Conservation (phyloP, 1,284 basidiomycete species). For the Pyrrhoderma lamaoense region DNA sequence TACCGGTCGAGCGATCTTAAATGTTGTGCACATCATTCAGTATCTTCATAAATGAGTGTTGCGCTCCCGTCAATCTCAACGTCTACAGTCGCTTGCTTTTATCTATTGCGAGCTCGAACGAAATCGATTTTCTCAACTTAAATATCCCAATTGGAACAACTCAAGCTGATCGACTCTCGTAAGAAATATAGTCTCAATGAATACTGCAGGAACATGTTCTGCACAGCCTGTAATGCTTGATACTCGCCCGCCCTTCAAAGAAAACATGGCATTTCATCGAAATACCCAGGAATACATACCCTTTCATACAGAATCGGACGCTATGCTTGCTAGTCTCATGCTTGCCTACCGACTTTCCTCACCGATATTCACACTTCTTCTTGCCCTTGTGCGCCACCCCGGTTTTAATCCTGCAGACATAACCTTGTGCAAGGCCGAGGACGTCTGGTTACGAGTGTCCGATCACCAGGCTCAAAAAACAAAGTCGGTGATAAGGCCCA, state of each 20-base stretch:
- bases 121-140: too few relatives aligned
- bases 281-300: constrained; percentile 17
- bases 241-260: constrained; percentile 16
- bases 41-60: too few relatives aligned
- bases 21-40: too few relatives aligned
- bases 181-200: too few relatives aligned
- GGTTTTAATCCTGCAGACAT: constrained; percentile 16
- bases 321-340: constrained; percentile 19
- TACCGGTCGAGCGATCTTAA: too few relatives aligned
- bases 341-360: constrained; percentile 17
- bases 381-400: constrained; percentile 16
- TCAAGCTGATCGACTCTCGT: too few relatives aligned
- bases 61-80: too few relatives aligned
- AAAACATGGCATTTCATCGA: constrained; percentile 12
- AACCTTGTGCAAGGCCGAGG: constrained; percentile 15
- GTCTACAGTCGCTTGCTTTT: too few relatives aligned
- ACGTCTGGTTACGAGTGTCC: constrained; percentile 13
- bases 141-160: too few relatives aligned
- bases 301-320: constrained; percentile 15
- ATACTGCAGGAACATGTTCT: too few relatives aligned
- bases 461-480: constrained; percentile 2
- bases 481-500: not conserved
- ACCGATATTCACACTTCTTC: constrained; percentile 15
- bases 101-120: too few relatives aligned
- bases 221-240: constrained; percentile 1